Evolutionary conservation across 208 protist species (phyloP), one percentile per base, ranked within the genome.

Genomic region (Trypanosoma platydactyli): DNA sequence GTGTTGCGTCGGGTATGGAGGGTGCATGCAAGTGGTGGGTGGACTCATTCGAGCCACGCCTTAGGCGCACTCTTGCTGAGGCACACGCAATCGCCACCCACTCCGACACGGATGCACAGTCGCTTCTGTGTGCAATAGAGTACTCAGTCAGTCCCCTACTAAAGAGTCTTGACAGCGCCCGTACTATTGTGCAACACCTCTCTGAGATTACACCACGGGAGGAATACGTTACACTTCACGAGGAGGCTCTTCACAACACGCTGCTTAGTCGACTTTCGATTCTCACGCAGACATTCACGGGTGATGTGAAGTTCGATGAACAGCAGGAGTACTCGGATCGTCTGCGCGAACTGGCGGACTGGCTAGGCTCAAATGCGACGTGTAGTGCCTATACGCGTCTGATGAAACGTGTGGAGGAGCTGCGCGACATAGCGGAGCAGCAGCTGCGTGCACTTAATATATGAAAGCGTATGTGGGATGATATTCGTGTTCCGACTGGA

Each of bases 331-430:
- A 91, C 69, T 71, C 67, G 44, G 76, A 86, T 41, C 76, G 83
- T 15, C 52, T 94, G 60, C 76, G 86, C 30, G 89, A 94, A 71
- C 70, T 94, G 52, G 71, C 75, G 38, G 89, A 92, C 57, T 94
- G 85, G 84, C 71, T 94, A n/a, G 89, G 92, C 41, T 79, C 87
- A 15, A 80, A 91, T 57, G 83, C 81, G 50, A 80, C 89, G 72
- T 86, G 86, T 61, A 72, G 67, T 24, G 81, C 86, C 6, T 94
- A 89, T 69, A 40, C 77, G 38, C 78, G 84, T 27, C 68, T 94
- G 55, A 65, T 92, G 54, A 71, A 79, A 59, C 80, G 83, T 7
- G 65, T 90, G 24, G 78, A 91, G 42, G 61, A 71, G 30, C 16
- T 73, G 24, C 58, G 68, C 15, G 25, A 11, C 1, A 42, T 73